Base-by-base conservation (phyloP, 208 protist species). In the Leishmania lainsoni region DNA sequence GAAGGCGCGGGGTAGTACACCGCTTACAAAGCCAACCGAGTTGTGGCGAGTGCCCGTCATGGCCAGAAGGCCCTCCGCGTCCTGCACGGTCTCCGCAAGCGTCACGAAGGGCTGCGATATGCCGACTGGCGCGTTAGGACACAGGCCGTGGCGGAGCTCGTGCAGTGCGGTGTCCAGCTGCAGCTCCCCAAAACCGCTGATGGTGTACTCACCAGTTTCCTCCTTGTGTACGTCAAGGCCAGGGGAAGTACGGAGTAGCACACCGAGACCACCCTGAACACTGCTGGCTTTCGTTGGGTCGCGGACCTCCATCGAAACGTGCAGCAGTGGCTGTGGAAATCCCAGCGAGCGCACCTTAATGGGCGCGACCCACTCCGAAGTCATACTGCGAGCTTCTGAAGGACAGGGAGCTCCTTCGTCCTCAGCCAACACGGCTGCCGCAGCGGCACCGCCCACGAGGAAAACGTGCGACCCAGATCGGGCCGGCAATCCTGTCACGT, bases 131-230 rank as follows among this genome's bases (percentile, higher is more conserved):
- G 89, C 85, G 22, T 80, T 75, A 68, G 87, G 83, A 86, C 94
- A 97, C 49, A 95, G 87, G 8, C 73, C 86, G 52, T 85, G 84
- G 26, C 99, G 91, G 20, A 99, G 86, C 84, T 99, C 99, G 77
- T 99, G 96, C 83, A 99, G 84, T 2, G 98, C 95, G 51, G 96
- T 99, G 88, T 99, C 99, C 4, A 99, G 87, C 84, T 99, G 99
- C n/a, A 99, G 82, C 90, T 99, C 99, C 9, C 99, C 99, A 22
- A 98, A 98, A 16, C 99, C 99, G 3, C 97, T 85, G 26, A 99
- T 83, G 5, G 98, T 97, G 84, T 99, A 99, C 90, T 99, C 99
- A 35, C 99, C 99, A 0, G 93, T 99, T 81, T 99, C 99, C 85
- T 99, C 99, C 5, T 98, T 98, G 80, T 95, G 95, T 20, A 98